A percentile compares a stretch with the other conserved stretches of the same genome.
phyloP scores from a whole-genome alignment of 148 eudicot genomes.

The Rhododendron henanense region DNA sequence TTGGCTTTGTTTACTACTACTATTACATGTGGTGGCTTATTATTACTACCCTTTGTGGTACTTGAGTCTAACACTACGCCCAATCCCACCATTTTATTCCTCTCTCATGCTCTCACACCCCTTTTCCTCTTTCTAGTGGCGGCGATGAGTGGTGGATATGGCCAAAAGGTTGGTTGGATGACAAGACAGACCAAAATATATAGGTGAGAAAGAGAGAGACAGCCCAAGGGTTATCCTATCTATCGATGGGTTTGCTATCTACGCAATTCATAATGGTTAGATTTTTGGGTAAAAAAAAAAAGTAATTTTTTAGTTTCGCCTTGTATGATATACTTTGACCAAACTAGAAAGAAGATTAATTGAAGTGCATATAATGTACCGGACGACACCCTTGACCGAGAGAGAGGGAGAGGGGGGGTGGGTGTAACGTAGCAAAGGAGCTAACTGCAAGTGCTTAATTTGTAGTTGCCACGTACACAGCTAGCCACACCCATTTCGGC shows the following conservation, averaged over 20 bases:
- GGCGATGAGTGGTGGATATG: background rate
- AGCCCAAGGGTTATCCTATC: background rate
- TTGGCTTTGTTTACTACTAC: constrained; percentile 25
- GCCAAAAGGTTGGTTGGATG: background rate
- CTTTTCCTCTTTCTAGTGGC: background rate
- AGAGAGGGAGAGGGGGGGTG: too few species aligned
- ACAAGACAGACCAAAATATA: background rate
- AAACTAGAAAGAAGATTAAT: too few species aligned
- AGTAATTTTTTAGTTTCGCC: too few species aligned
- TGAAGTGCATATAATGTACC: background rate
- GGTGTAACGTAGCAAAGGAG: background rate
- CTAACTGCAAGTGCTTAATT: background rate
- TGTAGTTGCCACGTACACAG: background rate
- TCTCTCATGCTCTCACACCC: background rate
- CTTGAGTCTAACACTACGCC: constrained; percentile 33
- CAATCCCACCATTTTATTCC: constrained; percentile 40
- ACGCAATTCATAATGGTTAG: too few species aligned
- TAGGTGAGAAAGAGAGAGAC: background rate
- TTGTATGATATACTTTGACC: background rate
- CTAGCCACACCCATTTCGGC: background rate
- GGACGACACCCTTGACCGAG: too few species aligned
- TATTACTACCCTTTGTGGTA: background rate
- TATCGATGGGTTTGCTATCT: background rate
- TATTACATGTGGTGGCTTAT: background rate
- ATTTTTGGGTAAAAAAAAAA: too few species aligned